Evolutionary conservation across 1,284 basidiomycete species (phyloP), one percentile per base, ranked within the genome.

Genomic region (Boletus semigastroideus): DNA sequence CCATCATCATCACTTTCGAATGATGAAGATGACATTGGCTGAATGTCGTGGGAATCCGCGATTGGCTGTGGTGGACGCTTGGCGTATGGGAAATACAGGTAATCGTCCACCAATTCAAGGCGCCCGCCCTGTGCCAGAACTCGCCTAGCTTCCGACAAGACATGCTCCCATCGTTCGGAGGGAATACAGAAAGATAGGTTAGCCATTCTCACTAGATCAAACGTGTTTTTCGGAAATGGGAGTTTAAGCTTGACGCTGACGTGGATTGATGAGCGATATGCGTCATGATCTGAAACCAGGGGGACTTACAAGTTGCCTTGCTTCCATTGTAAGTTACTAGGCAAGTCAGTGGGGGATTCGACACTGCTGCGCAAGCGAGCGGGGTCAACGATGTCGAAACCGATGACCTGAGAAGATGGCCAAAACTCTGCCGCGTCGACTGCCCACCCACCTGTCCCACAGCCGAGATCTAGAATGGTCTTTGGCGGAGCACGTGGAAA

Each of bases 51-150:
- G 14, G 53, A 48, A 36, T 51, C 46, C 17, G 39, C 11, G 2
- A 53, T 43, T 39, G 59, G 55, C 19, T 53, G 59, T 22, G 61
- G 57, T 10, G 56, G 46, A 16, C 53, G 55, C 50, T 68, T 66
- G 34, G 70, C 67, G 50, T 80, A 82, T 1, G 86, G 83, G 60
- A 86, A 88, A 59, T 79, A 68, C 28, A 87, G 66, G 57, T 84
- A 73, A 63, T 90, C 87, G 67, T 88, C 85, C 51, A 90, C 82
- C 43, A 90, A 61, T 64, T 90, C 87, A 3, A 90, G 70, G 14
- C 78, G 76, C 6, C 87, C 86, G 19, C 76, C 78, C 9, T 73
- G 72, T n/a, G 70, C 72, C 17, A 90, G 73, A 11, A 91, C 76
- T 14, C 88, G 82, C 16, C 74, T 67, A 6, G 76, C 78, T 73